Evolutionary conservation across 192 early-diverging fungal genomes (phyloP).

Genomic region (Podila horticola): DNA sequence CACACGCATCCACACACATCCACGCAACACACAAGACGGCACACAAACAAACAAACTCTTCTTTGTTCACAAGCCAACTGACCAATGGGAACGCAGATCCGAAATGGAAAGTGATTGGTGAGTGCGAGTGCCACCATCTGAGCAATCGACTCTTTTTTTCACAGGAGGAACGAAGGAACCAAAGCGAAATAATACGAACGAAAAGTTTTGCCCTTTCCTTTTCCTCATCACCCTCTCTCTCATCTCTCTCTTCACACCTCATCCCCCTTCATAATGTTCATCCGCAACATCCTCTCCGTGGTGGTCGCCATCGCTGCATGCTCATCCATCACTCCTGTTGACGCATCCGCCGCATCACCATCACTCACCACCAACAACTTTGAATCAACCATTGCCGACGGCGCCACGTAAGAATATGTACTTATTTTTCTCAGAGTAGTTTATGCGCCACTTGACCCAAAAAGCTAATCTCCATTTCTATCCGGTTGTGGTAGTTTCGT

Average conservation of each 20-base stretch:
- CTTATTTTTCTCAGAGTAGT: neutral
- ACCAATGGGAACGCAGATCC: no score
- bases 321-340: conserved; percentile 3
- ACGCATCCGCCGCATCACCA: conserved; percentile 39
- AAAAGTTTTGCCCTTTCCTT: neutral
- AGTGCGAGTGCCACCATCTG: no score
- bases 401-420: conserved; percentile 36
- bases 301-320: conserved; percentile 38
- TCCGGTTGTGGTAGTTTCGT: conserved; percentile 61
- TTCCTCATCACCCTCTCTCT: neutral
- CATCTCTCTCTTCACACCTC: neutral
- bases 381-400: conserved; percentile 21
- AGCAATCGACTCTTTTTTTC: no score
- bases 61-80: no score
- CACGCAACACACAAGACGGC: no score
- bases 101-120: no score
- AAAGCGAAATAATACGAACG: no score
- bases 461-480: neutral
- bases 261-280: conserved; percentile 14
- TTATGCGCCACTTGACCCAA: neutral
- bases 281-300: conserved; percentile 39
- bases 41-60: no score
- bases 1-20: no score
- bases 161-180: no score
- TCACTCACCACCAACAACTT: conserved; percentile 11